A percentile compares a stretch with the other conserved stretches of the same genome.
phyloP scores from a whole-genome alignment of 2,329 filamentous ascomycete genomes.

The Ploettnerulaceae sp. region DNA sequence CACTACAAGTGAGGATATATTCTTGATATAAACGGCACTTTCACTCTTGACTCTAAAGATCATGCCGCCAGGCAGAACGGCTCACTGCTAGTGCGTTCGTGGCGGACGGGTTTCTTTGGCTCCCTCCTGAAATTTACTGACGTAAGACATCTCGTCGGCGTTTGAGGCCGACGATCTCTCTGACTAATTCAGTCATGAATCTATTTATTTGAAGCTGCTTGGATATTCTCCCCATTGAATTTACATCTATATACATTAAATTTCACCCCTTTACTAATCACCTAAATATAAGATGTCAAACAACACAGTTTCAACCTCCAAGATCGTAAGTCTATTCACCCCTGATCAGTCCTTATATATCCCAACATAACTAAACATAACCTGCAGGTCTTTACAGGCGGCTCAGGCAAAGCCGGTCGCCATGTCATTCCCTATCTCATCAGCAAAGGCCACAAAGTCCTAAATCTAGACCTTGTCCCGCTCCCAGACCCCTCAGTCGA shows the following conservation, averaged over 20 bases:
- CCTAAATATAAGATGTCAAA: constrained; percentile 22
- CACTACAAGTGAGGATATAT: not conserved
- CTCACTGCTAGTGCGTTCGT: not conserved
- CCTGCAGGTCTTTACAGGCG: constrained; percentile 34
- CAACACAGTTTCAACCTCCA: constrained; percentile 16
- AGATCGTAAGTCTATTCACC: constrained; percentile 10
- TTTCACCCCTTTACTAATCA: not conserved
- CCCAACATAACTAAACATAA: not conserved
- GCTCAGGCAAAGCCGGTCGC: constrained; percentile 36
- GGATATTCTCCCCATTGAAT: too few relatives aligned
- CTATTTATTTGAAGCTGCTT: not conserved
- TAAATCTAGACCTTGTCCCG: constrained; percentile 36
- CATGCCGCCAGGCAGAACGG: not conserved
- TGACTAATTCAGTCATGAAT: not conserved
- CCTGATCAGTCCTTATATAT: too few relatives aligned
- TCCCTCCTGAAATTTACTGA: constrained; percentile 3
- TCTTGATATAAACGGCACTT: not conserved
- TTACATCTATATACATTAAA: not conserved
- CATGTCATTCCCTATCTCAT: constrained; percentile 35
- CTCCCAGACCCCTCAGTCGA: constrained; percentile 26
- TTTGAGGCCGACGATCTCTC: constrained; percentile 1
- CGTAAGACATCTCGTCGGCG: constrained; percentile 8
- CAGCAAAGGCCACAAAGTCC: constrained; percentile 33
- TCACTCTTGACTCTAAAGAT: not conserved
- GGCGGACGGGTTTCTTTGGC: not conserved